Evolutionary conservation across 2,329 filamentous ascomycete species (phyloP).

Genomic region (Penicillium sclerotigenum): DNA sequence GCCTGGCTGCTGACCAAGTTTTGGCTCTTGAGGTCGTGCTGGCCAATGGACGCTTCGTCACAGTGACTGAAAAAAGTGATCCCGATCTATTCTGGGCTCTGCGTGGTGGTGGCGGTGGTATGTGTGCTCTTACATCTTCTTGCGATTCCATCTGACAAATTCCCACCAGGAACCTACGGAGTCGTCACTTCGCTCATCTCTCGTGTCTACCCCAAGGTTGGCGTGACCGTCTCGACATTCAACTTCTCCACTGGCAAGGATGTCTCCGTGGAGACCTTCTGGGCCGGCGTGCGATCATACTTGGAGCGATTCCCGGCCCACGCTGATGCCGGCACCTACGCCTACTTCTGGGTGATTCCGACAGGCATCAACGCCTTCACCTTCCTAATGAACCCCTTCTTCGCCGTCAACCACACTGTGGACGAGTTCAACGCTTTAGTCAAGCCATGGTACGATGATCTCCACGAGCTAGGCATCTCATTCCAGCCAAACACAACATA

Average conservation of each 20-base stretch:
- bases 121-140: background rate
- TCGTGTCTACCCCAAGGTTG: constrained; percentile 27
- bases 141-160: background rate
- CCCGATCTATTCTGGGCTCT: constrained; percentile 63
- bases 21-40: constrained; percentile 28
- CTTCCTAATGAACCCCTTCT: constrained; percentile 31
- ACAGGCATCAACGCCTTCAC: constrained; percentile 28
- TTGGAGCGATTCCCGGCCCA: constrained; percentile 25
- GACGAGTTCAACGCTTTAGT: constrained; percentile 27
- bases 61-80: constrained; percentile 40
- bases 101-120: constrained; percentile 21
- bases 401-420: constrained; percentile 28
- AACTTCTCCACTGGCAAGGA: constrained; percentile 23
- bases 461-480: constrained; percentile 24
- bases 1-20: constrained; percentile 45
- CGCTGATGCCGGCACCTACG: constrained; percentile 32
- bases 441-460: constrained; percentile 27
- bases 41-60: constrained; percentile 27
- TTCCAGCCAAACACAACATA: constrained; percentile 26
- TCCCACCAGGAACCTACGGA: constrained; percentile 28
- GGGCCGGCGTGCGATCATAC: constrained; percentile 28
- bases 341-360: constrained; percentile 32
- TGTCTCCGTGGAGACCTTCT: constrained; percentile 29
- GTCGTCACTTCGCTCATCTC: constrained; percentile 31
- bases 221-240: constrained; percentile 29